phyloP scores from a whole-genome alignment of 495 filamentous ascomycete species.

The Chlorociboria aeruginascens region DNA sequence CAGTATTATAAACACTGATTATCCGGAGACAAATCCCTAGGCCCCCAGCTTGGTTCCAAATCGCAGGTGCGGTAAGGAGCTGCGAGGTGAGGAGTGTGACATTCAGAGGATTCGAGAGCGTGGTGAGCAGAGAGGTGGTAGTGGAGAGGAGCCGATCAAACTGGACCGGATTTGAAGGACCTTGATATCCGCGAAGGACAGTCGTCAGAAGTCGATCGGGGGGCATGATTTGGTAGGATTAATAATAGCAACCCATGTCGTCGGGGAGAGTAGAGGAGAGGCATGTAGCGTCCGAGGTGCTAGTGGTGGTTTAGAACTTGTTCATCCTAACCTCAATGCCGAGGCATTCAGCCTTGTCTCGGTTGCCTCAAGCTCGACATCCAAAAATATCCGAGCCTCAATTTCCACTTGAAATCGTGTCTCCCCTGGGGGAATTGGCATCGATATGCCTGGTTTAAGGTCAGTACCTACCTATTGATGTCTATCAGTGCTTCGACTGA shows the following conservation, averaged over 20 bases:
- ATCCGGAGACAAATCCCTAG: constrained; percentile 63
- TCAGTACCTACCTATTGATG: not conserved
- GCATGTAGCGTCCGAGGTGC: not conserved
- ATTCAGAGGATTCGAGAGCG: constrained; percentile 83
- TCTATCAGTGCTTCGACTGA: not conserved
- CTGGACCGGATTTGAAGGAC: constrained; percentile 33
- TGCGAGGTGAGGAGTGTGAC: constrained; percentile 84
- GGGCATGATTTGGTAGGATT: constrained; percentile 23
- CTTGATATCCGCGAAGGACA: constrained; percentile 38
- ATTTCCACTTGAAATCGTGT: no score
- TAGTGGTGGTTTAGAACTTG: no score
- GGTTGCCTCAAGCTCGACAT: not conserved
- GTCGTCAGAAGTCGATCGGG: constrained; percentile 37
- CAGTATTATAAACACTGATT: constrained; percentile 80
- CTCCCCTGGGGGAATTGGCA: no score
- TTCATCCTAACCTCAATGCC: not conserved
- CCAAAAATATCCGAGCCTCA: no score
- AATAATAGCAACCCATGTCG: no score
- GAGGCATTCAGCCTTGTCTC: not conserved
- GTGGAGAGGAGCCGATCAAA: constrained; percentile 58
- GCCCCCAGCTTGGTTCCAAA: constrained; percentile 69
- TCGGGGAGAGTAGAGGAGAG: not conserved
- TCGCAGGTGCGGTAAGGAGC: constrained; percentile 69
- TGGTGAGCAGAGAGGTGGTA: constrained; percentile 68
- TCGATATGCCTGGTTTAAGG: not conserved